Evolutionary conservation across 2,329 filamentous ascomycete genomes (phyloP), one percentile per base, ranked within the genome.

Genomic region (Hymenoscyphus fraxineus): DNA sequence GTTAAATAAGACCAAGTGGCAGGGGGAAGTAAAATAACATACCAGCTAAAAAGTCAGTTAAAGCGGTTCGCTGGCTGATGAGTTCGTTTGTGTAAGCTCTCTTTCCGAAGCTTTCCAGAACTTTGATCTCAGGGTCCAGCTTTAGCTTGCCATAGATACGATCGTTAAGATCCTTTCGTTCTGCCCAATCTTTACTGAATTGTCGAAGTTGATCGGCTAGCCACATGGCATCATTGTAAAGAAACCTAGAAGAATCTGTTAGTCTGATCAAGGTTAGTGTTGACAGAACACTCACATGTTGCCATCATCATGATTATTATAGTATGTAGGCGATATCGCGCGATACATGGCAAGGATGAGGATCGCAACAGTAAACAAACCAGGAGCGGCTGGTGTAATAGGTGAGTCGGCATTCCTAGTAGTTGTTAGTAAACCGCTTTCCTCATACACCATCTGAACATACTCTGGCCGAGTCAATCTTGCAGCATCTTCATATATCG

Each of bases 291-390:
- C 83, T 73, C 77, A 88, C 87, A 90, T 89, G 69, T 85, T 89
- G 31, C 87, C 87, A 31, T 83, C 84, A 15, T 79, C 77, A 47
- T 86, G 81, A 15, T 85, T 79, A 0, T 85, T 81, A 74, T 95
- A 95, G 72, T 90, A 91, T 64, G 89, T 85, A 0, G 89, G 86
- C 5, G 91, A 89, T 1, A 92, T 86, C 3, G 91, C 90, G 59
- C 91, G 83, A 75, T 93, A 95, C 77, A 93, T 85, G n/a, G 90
- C 90, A 55, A 95, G 79, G 1, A 88, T 82, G 19, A 92, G 83
- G 0, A 87, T 89, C 1, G 91, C 91, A 3, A 95, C 78, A 41
- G 82, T 83, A 72, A 92, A 92, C 0, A 95, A 79, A 0, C 88
- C 90, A 7, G 84, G 80, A 0, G 88, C 89, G 4, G 89, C 89